These are phyloP conservation scores for Physcomitrium patens DNA, from an alignment of 225 moss, liverwort and hornwort genomes.

Conservation along the genomic window DNA sequence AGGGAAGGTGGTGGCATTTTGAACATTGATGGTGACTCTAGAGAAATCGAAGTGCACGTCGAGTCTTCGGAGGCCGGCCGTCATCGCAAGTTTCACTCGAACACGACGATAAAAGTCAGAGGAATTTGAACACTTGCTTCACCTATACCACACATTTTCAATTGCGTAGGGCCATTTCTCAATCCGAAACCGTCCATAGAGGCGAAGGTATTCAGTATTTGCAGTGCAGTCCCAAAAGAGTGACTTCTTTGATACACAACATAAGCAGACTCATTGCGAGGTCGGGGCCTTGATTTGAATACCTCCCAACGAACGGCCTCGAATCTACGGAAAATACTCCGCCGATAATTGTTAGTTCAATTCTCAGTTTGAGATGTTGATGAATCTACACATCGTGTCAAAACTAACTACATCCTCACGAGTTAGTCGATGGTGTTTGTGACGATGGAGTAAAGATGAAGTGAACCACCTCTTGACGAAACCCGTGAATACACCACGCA, in stretches of 20 bases:
- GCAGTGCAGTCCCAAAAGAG: background rate
- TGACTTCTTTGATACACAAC: background rate
- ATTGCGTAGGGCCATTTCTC: background rate
- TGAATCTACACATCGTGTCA: too few relatives aligned
- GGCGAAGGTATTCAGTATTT: background rate
- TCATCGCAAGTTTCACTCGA: conserved; percentile 28
- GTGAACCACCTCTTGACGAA: background rate
- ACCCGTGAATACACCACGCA: background rate
- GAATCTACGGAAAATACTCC: conserved; percentile 15
- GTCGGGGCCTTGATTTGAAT: background rate
- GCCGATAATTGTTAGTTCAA: conserved; percentile 18
- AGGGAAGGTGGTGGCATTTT: too few relatives aligned
- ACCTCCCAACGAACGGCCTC: conserved; percentile 3
- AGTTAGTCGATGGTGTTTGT: too few relatives aligned
- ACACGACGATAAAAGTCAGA: too few relatives aligned
- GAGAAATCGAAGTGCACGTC: conserved; percentile 6
- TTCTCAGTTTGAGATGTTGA: background rate
- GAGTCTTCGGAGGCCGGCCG: conserved; percentile 34
- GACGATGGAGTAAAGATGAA: too few relatives aligned
- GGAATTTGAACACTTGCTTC: background rate
- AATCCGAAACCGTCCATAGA: background rate
- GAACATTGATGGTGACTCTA: background rate
- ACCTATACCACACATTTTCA: conserved; percentile 18
- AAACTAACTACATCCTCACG: too few relatives aligned
- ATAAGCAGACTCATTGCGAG: background rate